Conservation (phyloP, 768 basidiomycete genomes). For the Nidularia sp. region DNA sequence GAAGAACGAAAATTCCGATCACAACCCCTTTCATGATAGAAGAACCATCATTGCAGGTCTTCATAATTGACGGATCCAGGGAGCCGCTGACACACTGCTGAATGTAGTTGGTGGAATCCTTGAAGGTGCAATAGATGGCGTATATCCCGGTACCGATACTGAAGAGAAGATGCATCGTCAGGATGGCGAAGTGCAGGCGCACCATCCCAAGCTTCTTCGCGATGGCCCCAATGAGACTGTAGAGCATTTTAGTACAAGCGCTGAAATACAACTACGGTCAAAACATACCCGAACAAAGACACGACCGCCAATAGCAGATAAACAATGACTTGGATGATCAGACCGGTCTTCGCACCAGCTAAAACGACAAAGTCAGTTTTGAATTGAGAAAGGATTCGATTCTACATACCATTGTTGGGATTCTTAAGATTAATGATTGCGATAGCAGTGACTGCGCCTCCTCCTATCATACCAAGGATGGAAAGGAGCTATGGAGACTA, state of each 20-base stretch:
- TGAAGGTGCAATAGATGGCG: slow-evolving; percentile 39
- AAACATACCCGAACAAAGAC: slow-evolving; percentile 39
- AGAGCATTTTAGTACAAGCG: not conserved
- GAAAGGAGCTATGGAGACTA: slow-evolving; percentile 27
- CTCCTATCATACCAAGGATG: slow-evolving; percentile 41
- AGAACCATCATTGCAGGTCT: slow-evolving; percentile 33
- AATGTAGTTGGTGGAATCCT: slow-evolving; percentile 31
- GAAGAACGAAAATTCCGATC: slow-evolving; percentile 35
- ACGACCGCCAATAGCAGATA: slow-evolving; percentile 37
- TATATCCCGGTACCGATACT: slow-evolving; percentile 39
- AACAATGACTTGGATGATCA: slow-evolving; percentile 36
- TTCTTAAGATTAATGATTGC: slow-evolving; percentile 31
- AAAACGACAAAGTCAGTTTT: not conserved
- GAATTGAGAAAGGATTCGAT: not conserved
- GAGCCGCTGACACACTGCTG: slow-evolving; percentile 30
- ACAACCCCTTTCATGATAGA: slow-evolving; percentile 36
- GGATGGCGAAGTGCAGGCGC: slow-evolving; percentile 36
- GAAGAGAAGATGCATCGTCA: slow-evolving; percentile 38
- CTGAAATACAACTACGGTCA: not conserved
- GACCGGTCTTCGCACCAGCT: slow-evolving; percentile 33
- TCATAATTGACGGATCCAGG: slow-evolving; percentile 18
- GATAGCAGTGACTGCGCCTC: slow-evolving; percentile 31
- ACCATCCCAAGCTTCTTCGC: slow-evolving; percentile 34
- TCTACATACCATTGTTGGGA: slow-evolving; percentile 8
- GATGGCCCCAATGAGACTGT: slow-evolving; percentile 39